Percentiles rank a stretch among this genome's conserved stretches.
phyloP scores from a whole-genome alignment of 1,139 yeast genomes.

The Hemisphaericaspora subhashii region DNA sequence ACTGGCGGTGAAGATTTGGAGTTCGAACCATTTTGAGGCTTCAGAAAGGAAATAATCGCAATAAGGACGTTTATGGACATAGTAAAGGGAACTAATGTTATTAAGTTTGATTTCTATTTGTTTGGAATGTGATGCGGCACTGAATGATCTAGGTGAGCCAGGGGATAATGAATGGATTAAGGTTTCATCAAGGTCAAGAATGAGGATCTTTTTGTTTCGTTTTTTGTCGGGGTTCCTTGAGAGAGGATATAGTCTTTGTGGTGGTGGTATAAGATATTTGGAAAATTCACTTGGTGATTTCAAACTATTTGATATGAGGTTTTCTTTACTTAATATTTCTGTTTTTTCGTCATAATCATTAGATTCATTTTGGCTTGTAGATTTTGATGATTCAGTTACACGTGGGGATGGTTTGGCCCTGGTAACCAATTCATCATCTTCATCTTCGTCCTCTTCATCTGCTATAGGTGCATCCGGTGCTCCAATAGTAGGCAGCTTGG shows the following conservation, averaged over 20 bases:
- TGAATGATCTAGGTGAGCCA: constrained; percentile 46
- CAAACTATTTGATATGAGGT: constrained; percentile 42
- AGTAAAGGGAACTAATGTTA: constrained; percentile 72
- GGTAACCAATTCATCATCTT: constrained; percentile 13
- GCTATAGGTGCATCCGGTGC: not conserved
- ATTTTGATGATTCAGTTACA: not conserved
- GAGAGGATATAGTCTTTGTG: constrained; percentile 45
- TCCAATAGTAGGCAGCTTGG: not conserved
- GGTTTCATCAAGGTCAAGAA: constrained; percentile 91
- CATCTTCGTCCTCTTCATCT: constrained; percentile 5
- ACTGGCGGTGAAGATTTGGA: constrained; percentile 91
- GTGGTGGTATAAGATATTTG: constrained; percentile 49
- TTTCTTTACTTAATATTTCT: constrained; percentile 43
- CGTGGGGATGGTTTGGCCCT: constrained; percentile 5
- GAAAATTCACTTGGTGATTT: constrained; percentile 60
- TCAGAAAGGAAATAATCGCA: constrained; percentile 81
- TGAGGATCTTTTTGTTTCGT: constrained; percentile 60
- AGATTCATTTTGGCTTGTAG: constrained; percentile 3
- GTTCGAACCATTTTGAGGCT: constrained; percentile 83
- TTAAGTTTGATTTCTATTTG: constrained; percentile 84
- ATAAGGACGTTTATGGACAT: constrained; percentile 88
- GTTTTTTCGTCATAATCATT: constrained; percentile 33
- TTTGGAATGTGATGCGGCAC: constrained; percentile 58
- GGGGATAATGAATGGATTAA: constrained; percentile 86
- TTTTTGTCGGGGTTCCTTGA: constrained; percentile 41